Evolutionary conservation across 2,329 filamentous ascomycete genomes (phyloP).

Genomic region (Ophiostoma populinum): DNA sequence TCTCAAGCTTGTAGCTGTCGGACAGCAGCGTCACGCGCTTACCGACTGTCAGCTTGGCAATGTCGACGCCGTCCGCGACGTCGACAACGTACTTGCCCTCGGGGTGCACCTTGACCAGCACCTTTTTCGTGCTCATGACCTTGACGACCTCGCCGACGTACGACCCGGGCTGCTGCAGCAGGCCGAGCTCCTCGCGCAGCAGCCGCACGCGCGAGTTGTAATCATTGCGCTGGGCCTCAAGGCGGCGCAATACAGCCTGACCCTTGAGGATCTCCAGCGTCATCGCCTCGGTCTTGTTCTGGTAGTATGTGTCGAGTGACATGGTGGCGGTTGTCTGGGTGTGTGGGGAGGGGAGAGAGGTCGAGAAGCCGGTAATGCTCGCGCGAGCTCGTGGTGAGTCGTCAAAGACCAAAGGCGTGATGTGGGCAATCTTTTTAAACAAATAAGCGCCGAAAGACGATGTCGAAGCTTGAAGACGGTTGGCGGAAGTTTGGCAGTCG

Average conservation of each 20-base stretch:
- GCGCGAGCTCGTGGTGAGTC: no score
- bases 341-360: not conserved
- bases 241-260: constrained; percentile 80
- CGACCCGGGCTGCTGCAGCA: constrained; percentile 91
- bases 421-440: no score
- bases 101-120: constrained; percentile 95
- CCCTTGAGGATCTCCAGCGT: constrained; percentile 99
- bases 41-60: constrained; percentile 86
- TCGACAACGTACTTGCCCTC: constrained; percentile 99
- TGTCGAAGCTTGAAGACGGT: no score
- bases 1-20: constrained; percentile 96
- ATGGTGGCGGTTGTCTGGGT: constrained; percentile 29
- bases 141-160: constrained; percentile 99
- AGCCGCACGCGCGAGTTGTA: constrained; percentile 97
- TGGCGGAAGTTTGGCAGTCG: not conserved
- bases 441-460: no score
- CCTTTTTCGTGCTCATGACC: constrained; percentile 99
- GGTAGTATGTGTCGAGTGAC: constrained; percentile 98
- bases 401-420: no score
- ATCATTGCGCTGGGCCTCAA: constrained; percentile 96
- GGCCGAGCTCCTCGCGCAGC: constrained; percentile 82
- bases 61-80: constrained; percentile 84
- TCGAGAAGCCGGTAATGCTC: no score
- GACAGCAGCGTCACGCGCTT: constrained; percentile 95
- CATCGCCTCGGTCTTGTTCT: constrained; percentile 99